Conservation (phyloP, 345 rosid genomes). For the Aegle marmelos region DNA sequence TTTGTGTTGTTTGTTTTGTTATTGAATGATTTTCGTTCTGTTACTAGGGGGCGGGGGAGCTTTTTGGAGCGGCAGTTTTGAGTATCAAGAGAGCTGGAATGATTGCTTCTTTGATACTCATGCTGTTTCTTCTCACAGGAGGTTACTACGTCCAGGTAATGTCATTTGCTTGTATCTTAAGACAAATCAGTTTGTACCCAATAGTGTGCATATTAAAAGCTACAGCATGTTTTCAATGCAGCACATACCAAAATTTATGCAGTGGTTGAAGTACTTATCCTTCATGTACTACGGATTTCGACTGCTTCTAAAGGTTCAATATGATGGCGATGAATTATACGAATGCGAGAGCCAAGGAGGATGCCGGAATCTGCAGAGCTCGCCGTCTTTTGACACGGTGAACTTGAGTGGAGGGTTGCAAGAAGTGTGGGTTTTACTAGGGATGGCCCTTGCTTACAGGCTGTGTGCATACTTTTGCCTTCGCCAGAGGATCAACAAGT, state of each 20-base stretch:
- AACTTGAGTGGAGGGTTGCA: constrained; percentile 75
- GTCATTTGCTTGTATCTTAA: not conserved
- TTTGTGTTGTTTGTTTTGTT: not conserved
- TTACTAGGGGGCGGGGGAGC: constrained; percentile 77
- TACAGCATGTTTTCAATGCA: constrained; percentile 29
- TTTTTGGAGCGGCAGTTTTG: constrained; percentile 87
- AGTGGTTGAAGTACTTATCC: constrained; percentile 74
- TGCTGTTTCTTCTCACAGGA: constrained; percentile 91
- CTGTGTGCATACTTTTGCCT: constrained; percentile 70
- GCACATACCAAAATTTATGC: constrained; percentile 83
- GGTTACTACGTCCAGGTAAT: constrained; percentile 96
- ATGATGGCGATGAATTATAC: constrained; percentile 63
- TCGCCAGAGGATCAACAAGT: constrained; percentile 53
- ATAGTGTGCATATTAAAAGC: not conserved
- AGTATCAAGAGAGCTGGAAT: constrained; percentile 88
- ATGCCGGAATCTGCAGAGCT: constrained; percentile 67
- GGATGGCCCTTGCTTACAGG: constrained; percentile 76
- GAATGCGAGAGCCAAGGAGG: constrained; percentile 78
- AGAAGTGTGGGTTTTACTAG: constrained; percentile 85
- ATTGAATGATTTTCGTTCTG: constrained; percentile 4
- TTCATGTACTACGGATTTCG: constrained; percentile 89
- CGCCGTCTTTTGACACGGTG: constrained; percentile 74
- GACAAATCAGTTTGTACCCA: not conserved
- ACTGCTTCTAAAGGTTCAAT: constrained; percentile 79
- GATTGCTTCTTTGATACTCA: constrained; percentile 80